These are phyloP conservation scores for Wickerhamiella occidentalis DNA, from an alignment of 805 yeast genomes.

Conservation along the genomic window DNA sequence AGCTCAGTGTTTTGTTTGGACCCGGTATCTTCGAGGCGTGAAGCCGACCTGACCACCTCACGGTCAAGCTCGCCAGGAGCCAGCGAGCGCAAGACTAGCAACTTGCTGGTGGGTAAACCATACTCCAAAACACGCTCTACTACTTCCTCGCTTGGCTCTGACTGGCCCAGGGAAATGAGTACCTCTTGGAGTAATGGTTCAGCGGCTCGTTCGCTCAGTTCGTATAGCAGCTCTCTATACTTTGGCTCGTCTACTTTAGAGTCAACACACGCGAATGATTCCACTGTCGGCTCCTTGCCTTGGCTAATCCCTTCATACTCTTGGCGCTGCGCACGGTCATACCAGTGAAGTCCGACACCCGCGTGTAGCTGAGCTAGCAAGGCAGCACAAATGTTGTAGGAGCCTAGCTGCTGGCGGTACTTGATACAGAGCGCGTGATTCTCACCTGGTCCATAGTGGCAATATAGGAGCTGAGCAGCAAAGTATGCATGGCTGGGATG, in stretches of 20 bases:
- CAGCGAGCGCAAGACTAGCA: background rate
- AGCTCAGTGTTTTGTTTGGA: conserved; percentile 4
- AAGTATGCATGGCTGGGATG: conserved; percentile 13
- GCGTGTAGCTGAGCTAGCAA: conserved; percentile 14
- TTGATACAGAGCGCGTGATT: background rate
- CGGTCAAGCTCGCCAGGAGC: background rate
- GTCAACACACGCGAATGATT: conserved; percentile 1
- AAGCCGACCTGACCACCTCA: conserved; percentile 1
- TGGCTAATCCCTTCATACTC: background rate
- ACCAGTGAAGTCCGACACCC: conserved; percentile 12
- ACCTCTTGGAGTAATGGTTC: conserved; percentile 7
- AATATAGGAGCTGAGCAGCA: conserved; percentile 15
- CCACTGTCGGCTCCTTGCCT: background rate
- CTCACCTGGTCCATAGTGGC: background rate
- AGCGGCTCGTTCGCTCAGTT: background rate
- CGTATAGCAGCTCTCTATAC: background rate
- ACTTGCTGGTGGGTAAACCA: background rate
- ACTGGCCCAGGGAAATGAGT: background rate
- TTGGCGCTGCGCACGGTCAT: conserved; percentile 14
- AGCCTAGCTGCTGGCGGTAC: conserved; percentile 8
- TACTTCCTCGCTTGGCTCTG: background rate
- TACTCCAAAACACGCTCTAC: background rate
- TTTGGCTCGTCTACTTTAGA: background rate
- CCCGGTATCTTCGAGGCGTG: background rate
- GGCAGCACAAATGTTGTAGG: conserved; percentile 16